Conservation (phyloP, 129 eudicot genomes). For the Tagetes patula region DNA sequence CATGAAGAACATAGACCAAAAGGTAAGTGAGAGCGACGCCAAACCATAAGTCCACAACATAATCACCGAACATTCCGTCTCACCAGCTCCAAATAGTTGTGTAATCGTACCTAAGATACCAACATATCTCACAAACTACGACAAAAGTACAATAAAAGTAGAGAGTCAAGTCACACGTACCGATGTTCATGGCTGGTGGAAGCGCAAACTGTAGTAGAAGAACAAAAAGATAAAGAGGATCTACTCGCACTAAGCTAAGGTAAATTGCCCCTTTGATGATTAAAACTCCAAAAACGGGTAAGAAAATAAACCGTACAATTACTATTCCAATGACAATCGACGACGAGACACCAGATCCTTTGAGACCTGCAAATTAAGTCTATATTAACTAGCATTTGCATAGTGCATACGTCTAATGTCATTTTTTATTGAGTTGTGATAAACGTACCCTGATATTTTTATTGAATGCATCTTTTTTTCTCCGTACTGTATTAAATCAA, state of each 20-base stretch:
- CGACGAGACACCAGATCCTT: constrained; percentile 40
- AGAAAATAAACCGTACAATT: constrained; percentile 41
- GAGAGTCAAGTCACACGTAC: constrained; percentile 24
- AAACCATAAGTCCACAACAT: constrained; percentile 53
- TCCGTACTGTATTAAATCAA: too few species aligned
- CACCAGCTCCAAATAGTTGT: constrained; percentile 55
- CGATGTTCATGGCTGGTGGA: constrained; percentile 65
- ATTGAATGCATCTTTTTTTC: too few species aligned
- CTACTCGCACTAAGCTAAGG: constrained; percentile 38
- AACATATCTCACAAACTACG: not conserved
- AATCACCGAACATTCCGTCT: constrained; percentile 58
- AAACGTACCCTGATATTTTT: too few species aligned
- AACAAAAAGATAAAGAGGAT: constrained; percentile 60
- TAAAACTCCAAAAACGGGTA: constrained; percentile 50
- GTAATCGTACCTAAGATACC: constrained; percentile 44
- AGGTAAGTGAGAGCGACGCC: constrained; percentile 51
- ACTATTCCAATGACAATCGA: constrained; percentile 41
- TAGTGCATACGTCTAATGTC: too few species aligned
- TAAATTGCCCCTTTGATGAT: constrained; percentile 48
- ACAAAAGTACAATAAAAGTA: not conserved
- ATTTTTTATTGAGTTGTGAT: too few species aligned
- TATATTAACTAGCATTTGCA: not conserved
- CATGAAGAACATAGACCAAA: constrained; percentile 59
- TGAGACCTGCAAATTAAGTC: constrained; percentile 37
- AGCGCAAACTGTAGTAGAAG: constrained; percentile 61